A percentile compares a stretch with the other conserved stretches of the same genome.
These are phyloP conservation scores for Backusella parvicylindrica DNA, from an alignment of 192 early-diverging fungal species.

Conservation along the genomic window DNA sequence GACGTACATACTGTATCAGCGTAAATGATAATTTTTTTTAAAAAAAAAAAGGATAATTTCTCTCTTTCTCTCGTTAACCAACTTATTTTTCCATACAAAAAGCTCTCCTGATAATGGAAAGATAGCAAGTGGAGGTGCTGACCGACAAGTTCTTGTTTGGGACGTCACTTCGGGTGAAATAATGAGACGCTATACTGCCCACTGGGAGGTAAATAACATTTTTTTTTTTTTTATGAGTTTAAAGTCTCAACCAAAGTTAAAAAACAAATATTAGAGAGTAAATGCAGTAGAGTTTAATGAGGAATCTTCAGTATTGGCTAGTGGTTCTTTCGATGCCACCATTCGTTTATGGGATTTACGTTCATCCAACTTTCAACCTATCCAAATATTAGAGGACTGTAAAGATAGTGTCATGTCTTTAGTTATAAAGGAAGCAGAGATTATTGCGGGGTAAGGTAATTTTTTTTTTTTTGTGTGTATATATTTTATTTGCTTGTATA, in stretches of 20 bases:
- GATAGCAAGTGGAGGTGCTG: constrained; percentile 79
- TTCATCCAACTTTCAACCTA: constrained; percentile 59
- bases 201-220: constrained; percentile 55
- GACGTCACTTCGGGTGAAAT: constrained; percentile 75
- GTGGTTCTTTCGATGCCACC: constrained; percentile 75
- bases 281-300: constrained; percentile 82
- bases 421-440: constrained; percentile 62
- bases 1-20: constrained; percentile 70
- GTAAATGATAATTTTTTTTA: constrained; percentile 35
- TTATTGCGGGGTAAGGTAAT: constrained; percentile 64
- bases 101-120: constrained; percentile 57
- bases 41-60: background rate
- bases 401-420: constrained; percentile 87
- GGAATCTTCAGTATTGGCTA: constrained; percentile 73
- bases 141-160: constrained; percentile 83
- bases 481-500: too few relatives aligned
- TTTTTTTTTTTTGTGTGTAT: background rate
- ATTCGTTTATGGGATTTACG: constrained; percentile 72
- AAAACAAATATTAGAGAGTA: constrained; percentile 46
- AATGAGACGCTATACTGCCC: constrained; percentile 73
- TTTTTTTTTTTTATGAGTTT: background rate
- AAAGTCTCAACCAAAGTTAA: background rate
- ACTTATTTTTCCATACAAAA: background rate
- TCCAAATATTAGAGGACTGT: constrained; percentile 81
- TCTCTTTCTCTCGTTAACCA: background rate